Base-by-base conservation (phyloP, 129 eudicot species). In the Artemisia tridentata region DNA sequence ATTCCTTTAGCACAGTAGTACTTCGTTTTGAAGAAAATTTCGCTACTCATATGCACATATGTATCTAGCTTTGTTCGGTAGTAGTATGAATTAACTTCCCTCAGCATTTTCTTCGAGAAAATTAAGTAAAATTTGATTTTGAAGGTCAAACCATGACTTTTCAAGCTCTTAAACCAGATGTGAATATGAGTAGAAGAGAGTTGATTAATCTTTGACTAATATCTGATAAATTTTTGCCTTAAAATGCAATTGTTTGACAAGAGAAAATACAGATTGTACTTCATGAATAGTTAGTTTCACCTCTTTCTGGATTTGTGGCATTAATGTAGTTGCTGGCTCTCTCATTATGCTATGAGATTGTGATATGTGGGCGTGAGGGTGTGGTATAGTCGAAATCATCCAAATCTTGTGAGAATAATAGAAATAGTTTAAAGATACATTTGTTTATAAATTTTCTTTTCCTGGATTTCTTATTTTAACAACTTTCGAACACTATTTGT, bases 1-100 rank as follows among this genome's bases (percentile, higher is more conserved):
- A 71, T 15, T 46, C 74, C 38, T 59, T 9, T 15, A 38, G 47
- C 51, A 45, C 51, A 18, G 72, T 67, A 57, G 55, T 71, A 43
- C 45, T 45, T 41, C 75, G 3, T 71, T 56, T 21, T 11, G 56
- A 27, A 70, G 74, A 75, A 66, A 56, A 50, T 43, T 45, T 34
- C 19, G 21, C 46, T 56, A 56, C 61, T 50, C 13, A 27, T 34
- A 56, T 75, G 79, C 51, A 66, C 79, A 75, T 75, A 65, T 63
- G 19, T 53, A 31, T 56, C 67, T 27, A 75, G 27, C 45, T 52
- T 69, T 62, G 64, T 69, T 41, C 17, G 9, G 21, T 19, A 56
- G 21, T 19, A 56, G 41, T 48, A 29, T 41, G 31, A 19, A 47
- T 27, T 47, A 3, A 19, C 34, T 14, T 47, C 19, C 23, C 38